Evolutionary conservation across 306 rosid genomes (phyloP), one percentile per base, ranked within the genome.

Genomic region (Cajanus cajan): DNA sequence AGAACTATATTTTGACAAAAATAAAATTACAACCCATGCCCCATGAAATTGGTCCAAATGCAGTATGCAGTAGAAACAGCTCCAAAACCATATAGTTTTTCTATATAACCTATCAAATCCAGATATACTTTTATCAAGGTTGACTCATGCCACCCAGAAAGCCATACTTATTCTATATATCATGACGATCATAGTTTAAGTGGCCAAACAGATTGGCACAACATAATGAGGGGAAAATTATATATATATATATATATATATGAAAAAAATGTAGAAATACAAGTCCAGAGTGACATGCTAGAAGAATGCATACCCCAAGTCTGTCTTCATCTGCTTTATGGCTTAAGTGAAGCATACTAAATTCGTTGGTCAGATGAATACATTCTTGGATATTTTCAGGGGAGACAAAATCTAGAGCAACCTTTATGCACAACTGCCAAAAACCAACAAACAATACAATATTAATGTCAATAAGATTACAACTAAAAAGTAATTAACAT

Each of bases 311-410:
- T 79, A 91, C 96, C 92, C 90, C 93, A 81, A 89, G 83, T 79
- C 86, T 88, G 85, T 91, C 96, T 83, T 91, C 94, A 4, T 79
- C 74, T 4, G 93, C 88, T 82, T 73, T 76, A 77, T 89, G 96
- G 68, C 15, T 63, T 48, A 59, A 55, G 12, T 92, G 96, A 74
- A 91, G 92, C 2, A 36, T 77, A 13, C 96, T 92, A 65, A 89
- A 88, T 68, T 86, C 96, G 51, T 87, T 86, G 0, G 96, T 83
- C 82, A 91, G 70, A 62, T 80, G 92, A 71, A 91, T 33, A 78
- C 96, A 91, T 77, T 91, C 90, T 0, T 79, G 77, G n/a, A 91
- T 69, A 74, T 84, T 91, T 71, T 91, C 96, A 36, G 93, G 96
- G 36, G 97, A 89, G 54, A 91, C 91, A 63, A 91, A 91, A 78